phyloP scores from a whole-genome alignment of 257 asterid genomes.

The Solanum chmielewskii region DNA sequence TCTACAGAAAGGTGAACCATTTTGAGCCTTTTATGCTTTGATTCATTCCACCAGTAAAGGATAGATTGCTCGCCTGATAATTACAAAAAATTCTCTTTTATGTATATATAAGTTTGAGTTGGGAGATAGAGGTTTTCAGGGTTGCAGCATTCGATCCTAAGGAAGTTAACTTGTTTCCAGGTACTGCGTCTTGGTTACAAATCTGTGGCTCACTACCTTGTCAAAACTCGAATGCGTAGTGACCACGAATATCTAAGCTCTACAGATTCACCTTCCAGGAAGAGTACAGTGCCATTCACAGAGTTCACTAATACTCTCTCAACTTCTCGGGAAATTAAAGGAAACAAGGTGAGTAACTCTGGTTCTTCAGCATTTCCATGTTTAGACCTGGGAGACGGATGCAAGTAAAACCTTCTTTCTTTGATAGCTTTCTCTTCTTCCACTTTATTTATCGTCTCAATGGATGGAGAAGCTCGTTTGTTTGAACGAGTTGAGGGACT shows the following conservation, averaged over 20 bases:
- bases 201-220: slow-evolving; percentile 78
- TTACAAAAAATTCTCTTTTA: not conserved
- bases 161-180: slow-evolving; percentile 15
- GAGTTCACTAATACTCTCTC: not conserved
- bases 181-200: slow-evolving; percentile 43
- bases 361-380: slow-evolving; percentile 9
- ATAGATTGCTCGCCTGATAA: not conserved
- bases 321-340: slow-evolving; percentile 5
- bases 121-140: not conserved
- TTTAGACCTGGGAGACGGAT: slow-evolving; percentile 16
- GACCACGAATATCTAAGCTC: slow-evolving; percentile 1
- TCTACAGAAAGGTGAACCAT: slow-evolving; percentile 33
- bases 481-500: not conserved
- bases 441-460: not conserved
- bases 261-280: slow-evolving; percentile 5
- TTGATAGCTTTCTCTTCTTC: slow-evolving; percentile 26
- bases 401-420: slow-evolving; percentile 21
- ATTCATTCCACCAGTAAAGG: not conserved
- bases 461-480: slow-evolving; percentile 12
- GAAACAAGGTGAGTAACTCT: slow-evolving; percentile 29
- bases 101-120: not conserved
- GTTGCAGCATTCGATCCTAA: not conserved
- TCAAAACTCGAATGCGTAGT: slow-evolving; percentile 16
- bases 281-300: slow-evolving; percentile 3
- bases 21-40: not conserved